Base-by-base conservation (phyloP, 208 protist genomes). In the Trypanosoma conorhini region DNA sequence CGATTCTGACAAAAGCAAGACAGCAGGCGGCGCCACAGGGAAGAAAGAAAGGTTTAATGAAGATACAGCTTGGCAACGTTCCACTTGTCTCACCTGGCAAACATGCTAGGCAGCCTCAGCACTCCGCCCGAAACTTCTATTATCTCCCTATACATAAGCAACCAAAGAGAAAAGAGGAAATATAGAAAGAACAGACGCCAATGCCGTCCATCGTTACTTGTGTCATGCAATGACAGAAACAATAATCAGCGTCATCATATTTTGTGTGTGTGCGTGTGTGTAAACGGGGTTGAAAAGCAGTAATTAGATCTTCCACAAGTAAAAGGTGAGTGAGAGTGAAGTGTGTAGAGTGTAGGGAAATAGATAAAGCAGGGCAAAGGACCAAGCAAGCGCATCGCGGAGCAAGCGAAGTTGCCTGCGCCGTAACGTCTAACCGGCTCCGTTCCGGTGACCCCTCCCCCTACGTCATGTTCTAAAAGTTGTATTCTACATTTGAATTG, bases 121-220 rank as follows among this genome's bases (percentile, higher is more conserved):
- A 56, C 21, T 1, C 42, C 9, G 5, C 13, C 13, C 42, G 15
- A 46, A 21, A 21, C 42, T 46, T 21, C 15, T 46, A 46, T 13
- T 46, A 56, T 56, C 8, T 56, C 21, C 51, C 51, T 26, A 54
- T 21, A 54, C 13, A 54, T 19, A 56, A 22, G n/a, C 1, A 56
- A 22, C 5, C 51, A 22, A 22, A 22, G 42, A 51, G 31, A 64
- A 64, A 62, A 63, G 52, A 73, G 62, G 35, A 73, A 63, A 52
- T 17, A 60, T 46, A 60, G 60, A 73, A 38, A 78, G 70, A 66
- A 79, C 65, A 46, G 56, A 55, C 12, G 19, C 26, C 12, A 10
- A 72, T 13, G 51, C 5, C 63, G 10, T 61, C 26, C 13, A 8
- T 33, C 21, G 40, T 51, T 3, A 13, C 52, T 42, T 54, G 12